Evolutionary conservation across 108 stramenopile genomes (phyloP), one percentile per base, ranked within the genome.

Genomic region (Cyclotella sp.): DNA sequence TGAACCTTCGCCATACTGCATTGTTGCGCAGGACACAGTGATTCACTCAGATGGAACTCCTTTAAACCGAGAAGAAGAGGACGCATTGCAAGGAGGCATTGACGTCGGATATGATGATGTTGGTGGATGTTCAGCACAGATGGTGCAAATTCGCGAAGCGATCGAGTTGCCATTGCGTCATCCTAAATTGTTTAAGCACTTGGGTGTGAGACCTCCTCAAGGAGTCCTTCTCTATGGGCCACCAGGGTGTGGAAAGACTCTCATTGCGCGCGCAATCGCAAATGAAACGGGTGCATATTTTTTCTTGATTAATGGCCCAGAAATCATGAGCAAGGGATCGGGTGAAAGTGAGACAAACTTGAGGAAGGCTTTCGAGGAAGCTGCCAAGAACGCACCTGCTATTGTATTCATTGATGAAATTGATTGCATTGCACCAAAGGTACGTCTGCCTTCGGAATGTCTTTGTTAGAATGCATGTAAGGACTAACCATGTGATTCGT

Each of bases 381-480:
- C 96, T 6, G 93, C 94, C 71, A 89, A 89, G 11, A 96, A 97
- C 75, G 75, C 98, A 63, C 95, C 95, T 13, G 87, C 97, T 30
- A 96, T 98, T 69, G 88, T 99, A 54, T 99, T 99, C 73, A 96
- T 99, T 81, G 98, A 99, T 77, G 98, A 99, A 78, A 86, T 99
- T 47, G 98, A 99, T 79, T 97, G 97, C 26, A 97, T 98, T 78
- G 97, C 98, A 29, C 97, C 97, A 54, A 91, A 93, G 61, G 61
- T 63, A 41, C 21, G 61, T 21, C 58, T 29, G 15, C 62, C 73
- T 77, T 8, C 70, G 83, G 10, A 7, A 6, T 7, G 13, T 13
- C 55, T 26, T 58, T 49, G 15, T 34, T 6, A 34, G 34, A 6
- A 19, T 19, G 19, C 19, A 19, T 3, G 8, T 51, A 16, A 8